These are phyloP conservation scores for Russula earlei DNA, from an alignment of 768 basidiomycete genomes.

Conservation along the genomic window DNA sequence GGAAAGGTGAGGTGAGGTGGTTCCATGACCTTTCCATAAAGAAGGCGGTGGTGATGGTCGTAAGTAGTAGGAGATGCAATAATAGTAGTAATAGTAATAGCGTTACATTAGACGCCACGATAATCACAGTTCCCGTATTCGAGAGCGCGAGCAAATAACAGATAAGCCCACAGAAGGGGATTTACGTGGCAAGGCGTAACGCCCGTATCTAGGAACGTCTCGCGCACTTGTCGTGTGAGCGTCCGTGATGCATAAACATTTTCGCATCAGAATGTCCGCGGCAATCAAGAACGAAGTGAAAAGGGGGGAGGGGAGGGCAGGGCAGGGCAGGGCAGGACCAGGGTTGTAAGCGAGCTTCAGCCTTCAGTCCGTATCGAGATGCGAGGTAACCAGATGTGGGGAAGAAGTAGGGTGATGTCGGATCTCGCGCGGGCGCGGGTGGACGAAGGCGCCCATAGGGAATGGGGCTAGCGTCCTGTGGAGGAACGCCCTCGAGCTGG, in stretches of 20 bases:
- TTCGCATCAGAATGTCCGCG: neutral
- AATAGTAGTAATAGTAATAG: neutral
- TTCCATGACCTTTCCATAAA: no score
- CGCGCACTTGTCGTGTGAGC: neutral
- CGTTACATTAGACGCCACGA: constrained; percentile 13
- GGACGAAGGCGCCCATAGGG: neutral
- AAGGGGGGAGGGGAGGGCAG: no score
- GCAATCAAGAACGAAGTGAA: neutral
- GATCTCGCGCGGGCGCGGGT: constrained; percentile 5
- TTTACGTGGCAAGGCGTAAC: constrained; percentile 4
- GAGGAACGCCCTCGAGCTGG: neutral
- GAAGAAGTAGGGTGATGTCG: neutral
- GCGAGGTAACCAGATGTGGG: neutral
- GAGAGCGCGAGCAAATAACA: neutral
- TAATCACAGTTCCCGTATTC: neutral
- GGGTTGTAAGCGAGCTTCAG: no score
- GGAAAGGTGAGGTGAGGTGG: neutral
- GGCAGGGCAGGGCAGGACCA: neutral
- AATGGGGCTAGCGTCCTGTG: neutral
- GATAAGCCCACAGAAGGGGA: neutral
- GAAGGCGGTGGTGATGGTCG: neutral
- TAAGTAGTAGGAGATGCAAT: no score
- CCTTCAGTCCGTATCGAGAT: neutral
- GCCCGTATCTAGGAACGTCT: neutral
- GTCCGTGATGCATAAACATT: neutral